Conservation (phyloP, 2,329 filamentous ascomycete species). For the Zymoseptoria tritici region DNA sequence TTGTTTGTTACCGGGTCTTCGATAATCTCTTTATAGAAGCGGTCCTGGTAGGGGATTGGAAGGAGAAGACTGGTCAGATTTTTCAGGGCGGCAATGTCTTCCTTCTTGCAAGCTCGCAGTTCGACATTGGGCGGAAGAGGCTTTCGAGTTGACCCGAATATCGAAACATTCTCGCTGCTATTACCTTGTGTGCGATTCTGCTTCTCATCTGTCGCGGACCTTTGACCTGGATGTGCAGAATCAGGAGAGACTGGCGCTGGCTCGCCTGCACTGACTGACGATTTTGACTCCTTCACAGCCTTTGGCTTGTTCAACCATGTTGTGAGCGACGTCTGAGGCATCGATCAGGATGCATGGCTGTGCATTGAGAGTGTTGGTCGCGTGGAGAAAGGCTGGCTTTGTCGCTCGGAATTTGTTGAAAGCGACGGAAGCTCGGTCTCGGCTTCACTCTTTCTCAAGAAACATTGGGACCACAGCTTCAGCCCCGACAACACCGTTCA, state of each 20-base stretch:
- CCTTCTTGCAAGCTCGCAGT: slow-evolving; percentile 45
- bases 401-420: neutral
- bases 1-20: slow-evolving; percentile 45
- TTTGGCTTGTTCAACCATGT: slow-evolving; percentile 43
- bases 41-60: slow-evolving; percentile 53
- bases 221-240: neutral
- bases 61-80: slow-evolving; percentile 52
- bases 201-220: neutral
- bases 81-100: slow-evolving; percentile 49
- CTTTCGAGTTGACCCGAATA: neutral
- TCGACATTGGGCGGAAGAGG: slow-evolving; percentile 44
- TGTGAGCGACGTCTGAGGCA: slow-evolving; percentile 41
- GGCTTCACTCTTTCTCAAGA: neutral
- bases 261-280: neutral
- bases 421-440: neutral
- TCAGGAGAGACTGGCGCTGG: slow-evolving; percentile 2
- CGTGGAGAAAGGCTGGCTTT: neutral
- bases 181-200: neutral
- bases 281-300: slow-evolving; percentile 23
- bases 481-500: neutral
- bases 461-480: neutral
- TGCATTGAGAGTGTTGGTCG: neutral
- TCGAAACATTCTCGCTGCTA: neutral
- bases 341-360: slow-evolving; percentile 14
- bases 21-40: slow-evolving; percentile 55